Evolutionary conservation across 1,284 basidiomycete genomes (phyloP), one percentile per base, ranked within the genome.

Genomic region (Somion occarium): DNA sequence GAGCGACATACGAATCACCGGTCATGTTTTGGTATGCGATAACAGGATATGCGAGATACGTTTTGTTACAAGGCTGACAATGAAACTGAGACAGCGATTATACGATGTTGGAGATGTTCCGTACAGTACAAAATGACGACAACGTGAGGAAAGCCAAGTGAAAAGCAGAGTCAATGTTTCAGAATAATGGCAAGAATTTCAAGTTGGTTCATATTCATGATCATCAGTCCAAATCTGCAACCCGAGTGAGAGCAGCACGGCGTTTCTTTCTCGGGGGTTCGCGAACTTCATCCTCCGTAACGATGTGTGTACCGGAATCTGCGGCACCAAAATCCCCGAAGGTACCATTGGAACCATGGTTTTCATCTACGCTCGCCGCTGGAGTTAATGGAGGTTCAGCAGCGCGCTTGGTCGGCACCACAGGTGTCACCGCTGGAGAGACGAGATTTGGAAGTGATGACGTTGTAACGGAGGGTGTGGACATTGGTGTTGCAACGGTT

Each of bases 251-350:
- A 27, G 82, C 89, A 18, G 95, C 83, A 27, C 93, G 76, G 52
- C 93, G 79, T 70, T 93, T 96, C 73, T 96, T 96, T 80, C 92
- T 96, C 7, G 89, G 86, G 5, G 65, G 68, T 54, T 64, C 65
- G 54, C 63, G 61, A 44, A 52, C 60, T 26, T 59, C 62, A 45
- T 59, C 64, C 26, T 50, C 51, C 45, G 57, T 51, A 38, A n/a
- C 54, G 37, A 12, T 42, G 42, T 41, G 27, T 24, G 20, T 49
- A 37, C 39, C 54, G 53, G 18, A 41, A 38, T 38, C 22, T 20
- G 42, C 19, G 15, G 18, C 11, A 22, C 20, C 25, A 22, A 13
- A 19, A 5, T 13, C n/a, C 13, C 13, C 22, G 24, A 13, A 13
- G 5, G 5, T 13, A 43, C 23, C 42, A 43, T 13, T 22, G 13